Percentiles rank a stretch among this genome's conserved stretches.
phyloP scores from a whole-genome alignment of 208 protist species.

The Acanthamoeba royreba region DNA sequence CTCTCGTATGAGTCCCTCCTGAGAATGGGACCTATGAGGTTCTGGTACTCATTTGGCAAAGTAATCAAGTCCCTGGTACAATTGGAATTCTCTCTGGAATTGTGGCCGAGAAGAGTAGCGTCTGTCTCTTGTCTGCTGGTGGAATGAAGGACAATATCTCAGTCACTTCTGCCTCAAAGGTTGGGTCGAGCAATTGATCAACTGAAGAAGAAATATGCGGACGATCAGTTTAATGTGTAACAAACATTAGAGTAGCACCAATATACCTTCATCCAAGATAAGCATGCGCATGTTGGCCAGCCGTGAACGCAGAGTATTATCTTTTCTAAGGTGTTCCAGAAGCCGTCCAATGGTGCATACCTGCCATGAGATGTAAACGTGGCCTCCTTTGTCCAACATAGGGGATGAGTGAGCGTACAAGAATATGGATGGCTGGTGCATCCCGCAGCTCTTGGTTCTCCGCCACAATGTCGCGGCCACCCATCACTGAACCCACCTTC shows the following conservation, averaged over 20 bases:
- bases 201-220: background rate
- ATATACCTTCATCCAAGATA: background rate
- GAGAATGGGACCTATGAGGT: background rate
- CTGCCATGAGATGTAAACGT: conserved; percentile 57
- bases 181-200: background rate
- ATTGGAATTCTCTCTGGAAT: background rate
- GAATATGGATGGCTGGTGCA: conserved; percentile 38
- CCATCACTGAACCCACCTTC: conserved; percentile 73
- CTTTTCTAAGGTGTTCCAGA: conserved; percentile 94
- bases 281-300: background rate
- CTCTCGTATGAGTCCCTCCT: background rate
- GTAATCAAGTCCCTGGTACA: too few species aligned
- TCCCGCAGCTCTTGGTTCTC: conserved; percentile 84
- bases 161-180: background rate
- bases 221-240: background rate
- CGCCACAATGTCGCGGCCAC: conserved; percentile 79
- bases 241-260: background rate
- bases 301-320: background rate
- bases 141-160: background rate
- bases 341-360: conserved; percentile 91
- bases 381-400: background rate
- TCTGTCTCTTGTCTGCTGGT: background rate
- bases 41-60: background rate
- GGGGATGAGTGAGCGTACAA: background rate
- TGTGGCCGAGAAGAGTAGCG: background rate